A percentile compares a stretch with the other conserved stretches of the same genome.
Evolutionary conservation across 345 rosid species (phyloP).

Genomic region (Mangifera indica): DNA sequence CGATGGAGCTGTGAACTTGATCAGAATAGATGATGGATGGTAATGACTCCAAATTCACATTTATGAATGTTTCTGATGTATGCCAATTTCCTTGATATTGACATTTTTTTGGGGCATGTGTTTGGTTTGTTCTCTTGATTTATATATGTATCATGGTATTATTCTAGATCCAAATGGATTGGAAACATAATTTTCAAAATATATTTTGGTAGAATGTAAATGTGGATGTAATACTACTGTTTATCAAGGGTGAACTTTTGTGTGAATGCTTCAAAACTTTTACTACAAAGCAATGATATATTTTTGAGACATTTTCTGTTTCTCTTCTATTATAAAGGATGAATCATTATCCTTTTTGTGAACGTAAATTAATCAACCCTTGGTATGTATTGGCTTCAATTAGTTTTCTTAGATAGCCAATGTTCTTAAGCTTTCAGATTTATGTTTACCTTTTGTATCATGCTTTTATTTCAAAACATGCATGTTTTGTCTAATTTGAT

Average conservation of each 20-base stretch:
- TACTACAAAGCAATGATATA: background rate
- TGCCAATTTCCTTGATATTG: background rate
- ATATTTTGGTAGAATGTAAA: background rate
- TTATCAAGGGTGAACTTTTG: background rate
- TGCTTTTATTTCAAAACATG: background rate
- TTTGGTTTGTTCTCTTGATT: background rate
- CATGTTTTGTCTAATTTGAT: background rate
- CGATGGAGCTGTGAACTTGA: conserved; percentile 91
- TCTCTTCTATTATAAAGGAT: background rate
- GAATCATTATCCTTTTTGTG: background rate
- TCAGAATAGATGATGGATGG: conserved; percentile 74
- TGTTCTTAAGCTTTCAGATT: background rate
- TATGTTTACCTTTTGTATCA: conserved; percentile 2
- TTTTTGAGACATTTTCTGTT: background rate
- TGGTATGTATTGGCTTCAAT: background rate
- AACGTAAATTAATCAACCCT: conserved; percentile 6
- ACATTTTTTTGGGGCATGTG: background rate
- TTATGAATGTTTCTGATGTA: conserved; percentile 11
- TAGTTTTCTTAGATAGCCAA: background rate
- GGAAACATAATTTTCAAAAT: background rate
- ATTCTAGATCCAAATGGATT: background rate
- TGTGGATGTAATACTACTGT: background rate
- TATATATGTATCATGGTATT: background rate
- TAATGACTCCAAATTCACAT: conserved; percentile 22
- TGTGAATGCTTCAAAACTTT: background rate